Evolutionary conservation across 148 eudicot genomes (phyloP).

Genomic region (Vaccinium corymbosum): DNA sequence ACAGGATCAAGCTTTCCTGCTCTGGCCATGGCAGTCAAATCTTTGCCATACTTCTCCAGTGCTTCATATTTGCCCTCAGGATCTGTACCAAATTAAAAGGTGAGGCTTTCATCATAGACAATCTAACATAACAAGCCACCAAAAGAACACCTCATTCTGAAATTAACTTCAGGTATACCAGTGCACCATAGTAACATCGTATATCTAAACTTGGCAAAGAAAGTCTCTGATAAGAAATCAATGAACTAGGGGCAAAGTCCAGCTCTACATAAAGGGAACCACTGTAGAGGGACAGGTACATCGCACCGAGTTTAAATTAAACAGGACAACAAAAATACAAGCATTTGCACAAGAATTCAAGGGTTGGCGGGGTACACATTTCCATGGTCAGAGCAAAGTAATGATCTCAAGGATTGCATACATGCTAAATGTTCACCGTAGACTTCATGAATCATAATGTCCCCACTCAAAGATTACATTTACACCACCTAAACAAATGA

Average conservation of each 20-base stretch:
- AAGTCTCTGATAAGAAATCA: not conserved
- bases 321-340: not conserved
- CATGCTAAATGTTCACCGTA: not conserved
- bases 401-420: not conserved
- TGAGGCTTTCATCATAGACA: constrained; percentile 12
- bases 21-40: constrained; percentile 87
- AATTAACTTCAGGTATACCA: not conserved
- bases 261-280: not conserved
- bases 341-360: not conserved
- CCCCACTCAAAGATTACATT: constrained; percentile 3
- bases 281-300: constrained; percentile 1
- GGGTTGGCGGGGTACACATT: not conserved
- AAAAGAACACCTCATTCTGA: not conserved
- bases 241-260: not conserved
- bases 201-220: not conserved
- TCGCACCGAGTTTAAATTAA: not conserved
- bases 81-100: constrained; percentile 38
- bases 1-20: constrained; percentile 97
- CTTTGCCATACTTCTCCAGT: constrained; percentile 89
- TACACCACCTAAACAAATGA: not conserved
- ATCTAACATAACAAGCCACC: not conserved
- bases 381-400: not conserved
- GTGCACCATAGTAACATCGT: not conserved
- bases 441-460: not conserved
- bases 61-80: constrained; percentile 98